Percentiles rank a stretch among this genome's conserved stretches.
Conservation (phyloP, 306 rosid genomes). For the Macrotyloma uniflorum region DNA sequence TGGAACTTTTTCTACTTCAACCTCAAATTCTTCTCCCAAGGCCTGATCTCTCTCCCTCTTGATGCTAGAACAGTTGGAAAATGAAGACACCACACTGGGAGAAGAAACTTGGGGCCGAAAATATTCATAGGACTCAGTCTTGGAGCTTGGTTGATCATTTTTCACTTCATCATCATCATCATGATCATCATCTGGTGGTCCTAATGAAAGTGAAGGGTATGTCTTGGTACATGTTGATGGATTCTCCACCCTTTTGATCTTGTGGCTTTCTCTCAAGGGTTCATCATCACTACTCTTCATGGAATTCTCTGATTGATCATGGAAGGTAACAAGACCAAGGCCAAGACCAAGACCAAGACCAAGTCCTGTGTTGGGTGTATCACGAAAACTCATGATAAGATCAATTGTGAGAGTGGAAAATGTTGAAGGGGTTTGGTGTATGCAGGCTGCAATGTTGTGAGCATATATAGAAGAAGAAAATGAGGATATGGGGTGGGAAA, state of each 20-base stretch:
- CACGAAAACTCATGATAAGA: slow-evolving; percentile 54
- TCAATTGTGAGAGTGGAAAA: not conserved
- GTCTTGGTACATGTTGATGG: slow-evolving; percentile 42
- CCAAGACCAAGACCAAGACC: slow-evolving; percentile 50
- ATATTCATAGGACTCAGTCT: slow-evolving; percentile 38
- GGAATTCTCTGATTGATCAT: slow-evolving; percentile 19
- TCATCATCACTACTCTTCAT: not conserved
- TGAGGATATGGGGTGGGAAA: not conserved
- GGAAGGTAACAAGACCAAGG: slow-evolving; percentile 55
- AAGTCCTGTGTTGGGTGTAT: slow-evolving; percentile 52
- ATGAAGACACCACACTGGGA: slow-evolving; percentile 62
- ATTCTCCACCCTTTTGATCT: slow-evolving; percentile 33
- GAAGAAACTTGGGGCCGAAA: slow-evolving; percentile 43
- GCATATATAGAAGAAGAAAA: slow-evolving; percentile 5
- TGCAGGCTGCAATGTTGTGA: not conserved
- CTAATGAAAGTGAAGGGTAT: slow-evolving; percentile 68
- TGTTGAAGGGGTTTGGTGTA: slow-evolving; percentile 28
- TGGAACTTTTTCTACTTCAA: slow-evolving; percentile 39
- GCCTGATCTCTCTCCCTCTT: slow-evolving; percentile 66
- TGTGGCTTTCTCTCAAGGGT: slow-evolving; percentile 19
- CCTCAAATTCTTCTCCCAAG: slow-evolving; percentile 48
- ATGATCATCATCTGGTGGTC: slow-evolving; percentile 48
- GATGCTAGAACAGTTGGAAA: slow-evolving; percentile 67
- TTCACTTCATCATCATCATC: not conserved
- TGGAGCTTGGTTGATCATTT: slow-evolving; percentile 21